phyloP scores from a whole-genome alignment of 2,329 filamentous ascomycete species.

The Nigrospora oryzae region DNA sequence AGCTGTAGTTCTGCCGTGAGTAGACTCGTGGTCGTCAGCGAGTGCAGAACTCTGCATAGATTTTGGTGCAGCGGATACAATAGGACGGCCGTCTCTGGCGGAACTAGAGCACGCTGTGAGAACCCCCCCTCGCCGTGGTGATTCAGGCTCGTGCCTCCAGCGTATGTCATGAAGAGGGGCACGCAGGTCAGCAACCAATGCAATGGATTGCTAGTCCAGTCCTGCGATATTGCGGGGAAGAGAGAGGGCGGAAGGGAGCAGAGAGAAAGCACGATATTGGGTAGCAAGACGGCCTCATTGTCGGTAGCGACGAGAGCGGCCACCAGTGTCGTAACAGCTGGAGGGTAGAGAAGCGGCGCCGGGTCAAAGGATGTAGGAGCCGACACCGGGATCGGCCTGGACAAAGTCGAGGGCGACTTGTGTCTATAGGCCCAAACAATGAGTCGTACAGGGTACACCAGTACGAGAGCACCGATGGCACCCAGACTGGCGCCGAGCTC shows the following conservation, averaged over 20 bases:
- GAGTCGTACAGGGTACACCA: slow-evolving; percentile 54
- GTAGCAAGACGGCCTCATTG: slow-evolving; percentile 54
- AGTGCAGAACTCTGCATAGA: slow-evolving; percentile 63
- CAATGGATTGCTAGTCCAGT: slow-evolving; percentile 52
- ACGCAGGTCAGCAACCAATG: slow-evolving; percentile 74
- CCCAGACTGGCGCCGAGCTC: slow-evolving; percentile 31
- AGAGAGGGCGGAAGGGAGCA: slow-evolving; percentile 66
- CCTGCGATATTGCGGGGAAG: slow-evolving; percentile 54
- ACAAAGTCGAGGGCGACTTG: slow-evolving; percentile 23
- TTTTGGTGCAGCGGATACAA: slow-evolving; percentile 80
- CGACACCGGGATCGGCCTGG: slow-evolving; percentile 24
- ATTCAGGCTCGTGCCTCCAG: slow-evolving; percentile 8
- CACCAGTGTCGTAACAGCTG: slow-evolving; percentile 66
- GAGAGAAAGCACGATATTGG: slow-evolving; percentile 75
- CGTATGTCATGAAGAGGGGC: slow-evolving; percentile 49
- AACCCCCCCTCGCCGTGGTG: not conserved
- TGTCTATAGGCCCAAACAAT: slow-evolving; percentile 36
- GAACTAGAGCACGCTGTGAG: slow-evolving; percentile 19
- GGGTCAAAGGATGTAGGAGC: slow-evolving; percentile 81
- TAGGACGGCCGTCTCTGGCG: slow-evolving; percentile 51
- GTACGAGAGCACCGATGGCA: slow-evolving; percentile 28
- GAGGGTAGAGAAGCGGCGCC: slow-evolving; percentile 82
- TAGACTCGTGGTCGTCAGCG: slow-evolving; percentile 82
- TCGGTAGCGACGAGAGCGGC: slow-evolving; percentile 63
- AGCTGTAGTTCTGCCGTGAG: slow-evolving; percentile 82